phyloP scores from a whole-genome alignment of 345 rosid species.

The Eutrema heterophyllum region DNA sequence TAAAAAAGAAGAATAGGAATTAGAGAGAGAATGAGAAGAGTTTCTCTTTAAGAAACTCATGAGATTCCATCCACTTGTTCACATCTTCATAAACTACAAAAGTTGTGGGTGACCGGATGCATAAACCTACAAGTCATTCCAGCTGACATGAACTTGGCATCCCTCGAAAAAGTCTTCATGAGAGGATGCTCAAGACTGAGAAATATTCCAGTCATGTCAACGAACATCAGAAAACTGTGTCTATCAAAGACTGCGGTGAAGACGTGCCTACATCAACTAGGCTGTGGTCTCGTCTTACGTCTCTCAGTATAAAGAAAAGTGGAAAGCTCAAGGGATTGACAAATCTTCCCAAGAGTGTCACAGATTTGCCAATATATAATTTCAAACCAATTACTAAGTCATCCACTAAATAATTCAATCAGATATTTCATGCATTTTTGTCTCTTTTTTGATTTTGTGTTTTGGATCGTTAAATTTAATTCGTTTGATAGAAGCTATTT shows the following conservation, averaged over 20 bases:
- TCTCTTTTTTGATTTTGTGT: no score
- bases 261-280: neutral
- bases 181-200: slow-evolving; percentile 10
- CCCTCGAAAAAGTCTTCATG: neutral
- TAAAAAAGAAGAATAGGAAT: no score
- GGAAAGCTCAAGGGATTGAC: neutral
- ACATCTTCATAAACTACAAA: slow-evolving; percentile 7
- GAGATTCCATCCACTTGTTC: neutral
- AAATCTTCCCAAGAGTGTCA: neutral
- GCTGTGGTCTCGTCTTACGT: neutral
- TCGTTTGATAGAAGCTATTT: no score
- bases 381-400: no score
- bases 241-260: neutral
- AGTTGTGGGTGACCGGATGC: neutral
- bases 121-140: slow-evolving; percentile 11
- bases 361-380: no score
- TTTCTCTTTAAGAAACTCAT: no score
- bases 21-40: no score
- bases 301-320: neutral
- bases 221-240: neutral
- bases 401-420: no score
- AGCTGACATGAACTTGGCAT: neutral
- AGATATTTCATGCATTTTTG: no score
- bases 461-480: no score
- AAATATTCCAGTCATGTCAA: slow-evolving; percentile 18